These are phyloP conservation scores for Kregervanrija delftensis DNA, from an alignment of 805 yeast species.

Conservation along the genomic window DNA sequence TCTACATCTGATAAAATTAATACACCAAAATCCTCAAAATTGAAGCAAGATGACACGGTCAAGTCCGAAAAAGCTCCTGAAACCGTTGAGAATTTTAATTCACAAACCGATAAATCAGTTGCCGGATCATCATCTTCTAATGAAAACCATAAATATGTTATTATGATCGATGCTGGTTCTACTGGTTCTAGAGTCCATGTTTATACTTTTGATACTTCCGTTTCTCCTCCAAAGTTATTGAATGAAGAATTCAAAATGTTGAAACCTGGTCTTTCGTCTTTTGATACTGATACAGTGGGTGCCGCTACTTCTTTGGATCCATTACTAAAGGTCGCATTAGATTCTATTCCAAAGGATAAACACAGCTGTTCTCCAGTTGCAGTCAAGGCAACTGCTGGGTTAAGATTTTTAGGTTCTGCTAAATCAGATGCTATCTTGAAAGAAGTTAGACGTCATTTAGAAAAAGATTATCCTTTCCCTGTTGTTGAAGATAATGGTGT, in stretches of 20 bases:
- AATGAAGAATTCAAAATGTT: conserved; percentile 81
- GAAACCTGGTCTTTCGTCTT: conserved; percentile 87
- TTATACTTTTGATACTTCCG: conserved; percentile 84
- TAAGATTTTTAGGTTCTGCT: conserved; percentile 74
- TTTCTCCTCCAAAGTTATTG: conserved; percentile 73
- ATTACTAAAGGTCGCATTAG: conserved; percentile 67
- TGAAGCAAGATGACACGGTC: too few relatives aligned
- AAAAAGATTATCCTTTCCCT: conserved; percentile 82
- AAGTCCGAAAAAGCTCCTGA: too few relatives aligned
- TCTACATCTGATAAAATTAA: background rate
- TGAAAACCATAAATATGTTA: conserved; percentile 54
- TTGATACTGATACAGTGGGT: conserved; percentile 67
- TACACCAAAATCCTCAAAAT: too few relatives aligned
- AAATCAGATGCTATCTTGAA: conserved; percentile 64
- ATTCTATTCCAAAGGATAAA: conserved; percentile 64
- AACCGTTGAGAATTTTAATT: too few relatives aligned
- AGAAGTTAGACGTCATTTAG: conserved; percentile 72
- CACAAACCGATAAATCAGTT: too few relatives aligned
- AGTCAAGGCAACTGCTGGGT: conserved; percentile 97
- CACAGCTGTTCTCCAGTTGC: conserved; percentile 88
- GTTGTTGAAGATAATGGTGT: conserved; percentile 84
- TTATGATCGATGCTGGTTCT: conserved; percentile 97
- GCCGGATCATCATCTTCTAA: background rate
- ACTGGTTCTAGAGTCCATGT: conserved; percentile 95
- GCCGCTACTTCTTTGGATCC: conserved; percentile 92